A percentile compares a stretch with the other conserved stretches of the same genome.
Conservation (phyloP, 176 grass and related monocot genomes). For the Ananas comosus region DNA sequence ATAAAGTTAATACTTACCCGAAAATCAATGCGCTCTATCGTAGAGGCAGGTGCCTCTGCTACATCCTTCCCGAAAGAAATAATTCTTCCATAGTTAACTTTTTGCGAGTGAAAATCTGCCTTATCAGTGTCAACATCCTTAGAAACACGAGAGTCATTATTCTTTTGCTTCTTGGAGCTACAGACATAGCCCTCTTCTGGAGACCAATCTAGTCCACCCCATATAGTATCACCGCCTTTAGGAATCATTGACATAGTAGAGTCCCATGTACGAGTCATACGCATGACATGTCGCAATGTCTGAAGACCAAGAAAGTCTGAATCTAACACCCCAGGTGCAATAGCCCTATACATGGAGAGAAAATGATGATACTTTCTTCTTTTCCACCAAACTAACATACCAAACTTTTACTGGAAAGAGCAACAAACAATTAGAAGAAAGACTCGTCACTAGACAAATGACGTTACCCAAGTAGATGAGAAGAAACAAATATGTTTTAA, state of each 20-base stretch:
- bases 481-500: too few species aligned
- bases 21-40: slow-evolving; percentile 80
- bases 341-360: slow-evolving; percentile 45
- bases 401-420: too few species aligned
- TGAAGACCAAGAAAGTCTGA: slow-evolving; percentile 88
- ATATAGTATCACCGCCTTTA: slow-evolving; percentile 95
- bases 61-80: slow-evolving; percentile 87
- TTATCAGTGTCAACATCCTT: slow-evolving; percentile 31
- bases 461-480: too few species aligned
- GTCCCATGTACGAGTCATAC: slow-evolving; percentile 99
- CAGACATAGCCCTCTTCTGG: slow-evolving; percentile 69
- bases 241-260: slow-evolving; percentile 99
- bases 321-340: slow-evolving; percentile 84
- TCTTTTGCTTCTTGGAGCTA: slow-evolving; percentile 59
- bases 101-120: slow-evolving; percentile 26
- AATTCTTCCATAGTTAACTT: slow-evolving; percentile 75
- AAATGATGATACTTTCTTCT: too few species aligned
- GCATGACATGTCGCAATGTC: slow-evolving; percentile 92
- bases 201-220: slow-evolving; percentile 81
- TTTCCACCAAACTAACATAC: too few species aligned
- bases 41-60: slow-evolving; percentile 39
- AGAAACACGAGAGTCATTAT: slow-evolving; percentile 43
- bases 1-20: slow-evolving; percentile 40
- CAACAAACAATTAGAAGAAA: too few species aligned
- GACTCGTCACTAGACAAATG: too few species aligned